Evolutionary conservation across 192 early-diverging fungal species (phyloP), one percentile per base, ranked within the genome.

Genomic region (Fimicolochytrium jonesii): DNA sequence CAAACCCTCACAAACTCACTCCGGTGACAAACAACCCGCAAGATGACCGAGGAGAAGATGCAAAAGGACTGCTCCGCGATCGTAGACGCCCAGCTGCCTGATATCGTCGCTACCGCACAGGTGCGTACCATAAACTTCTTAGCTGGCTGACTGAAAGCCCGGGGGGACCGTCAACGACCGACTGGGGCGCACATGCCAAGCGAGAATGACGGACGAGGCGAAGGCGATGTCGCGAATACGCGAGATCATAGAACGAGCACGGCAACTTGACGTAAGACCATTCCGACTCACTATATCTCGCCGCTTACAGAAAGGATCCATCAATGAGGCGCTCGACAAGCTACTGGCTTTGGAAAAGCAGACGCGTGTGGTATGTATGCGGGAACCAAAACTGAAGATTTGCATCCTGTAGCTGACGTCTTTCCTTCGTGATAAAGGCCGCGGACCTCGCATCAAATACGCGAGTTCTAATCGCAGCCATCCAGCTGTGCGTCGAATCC

Each of bases 281-380:
- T n/a, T n/a, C n/a, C n/a, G n/a, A n/a, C n/a, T n/a, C n/a, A n/a
- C n/a, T n/a, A n/a, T n/a, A n/a, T n/a, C n/a, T n/a, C n/a, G n/a
- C n/a, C n/a, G n/a, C n/a, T n/a, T n/a, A n/a, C n/a, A n/a, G n/a
- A n/a, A n/a, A n/a, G n/a, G n/a, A n/a, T n/a, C n/a, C n/a, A n/a
- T n/a, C n/a, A n/a, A n/a, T 18, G 86, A 90, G 64, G 92, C 97
- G 3, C 78, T 99, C n/a, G 94, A 95, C 49, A 84, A 87, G 59
- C 79, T 97, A 30, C 76, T 94, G 28, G 73, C 70, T 10, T 71
- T 94, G 23, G 97, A 99, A 71, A 99, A 99, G 74, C 93, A 96
- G 75, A 93, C 94, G 9, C 86, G 97, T 44, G 88, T 87, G 55
- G 94, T 94, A 70, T 70, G 76, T n/a, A n/a, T n/a, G n/a, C n/a